Base-by-base conservation (phyloP, 345 rosid species). In the Ceriops tagal region DNA sequence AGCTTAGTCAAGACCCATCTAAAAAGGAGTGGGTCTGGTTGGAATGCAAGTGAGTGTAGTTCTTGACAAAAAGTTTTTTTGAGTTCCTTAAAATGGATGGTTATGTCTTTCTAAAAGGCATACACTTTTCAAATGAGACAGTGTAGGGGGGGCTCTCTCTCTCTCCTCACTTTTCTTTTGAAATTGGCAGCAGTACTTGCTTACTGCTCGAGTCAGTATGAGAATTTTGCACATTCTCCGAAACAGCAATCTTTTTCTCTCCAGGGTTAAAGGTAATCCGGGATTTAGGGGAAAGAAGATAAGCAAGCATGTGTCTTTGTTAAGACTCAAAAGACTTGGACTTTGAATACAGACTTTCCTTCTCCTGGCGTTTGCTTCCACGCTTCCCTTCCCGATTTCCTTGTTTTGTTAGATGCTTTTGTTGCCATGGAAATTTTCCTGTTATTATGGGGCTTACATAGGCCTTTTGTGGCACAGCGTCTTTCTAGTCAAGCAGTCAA, bases 261-360 rank as follows among this genome's bases (percentile, higher is more conserved):
- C 49, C 37, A 65, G 78, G 78, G 75, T 78, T 67, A 72, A 77
- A 72, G 80, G 78, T 65, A 66, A 68, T 67, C 89, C 93, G 75
- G 88, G 77, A 84, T 91, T 85, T 69, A 82, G 85, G 96, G 87
- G 67, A 71, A 83, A 88, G 78, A 75, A 78, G 49, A 43, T 43
- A 64, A 20, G 27, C 13, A 46, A 5, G 39, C 24, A 6, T 28
- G 21, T 64, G 65, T 72, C 71, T 74, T 75, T 75, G 49, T 43
- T 43, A 43, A 43, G 49, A 13, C 49, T 73, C 66, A 16, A 16
- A 16, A 53, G 65, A 72, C 81, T 79, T 79, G 84, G 93, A 84
- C 90, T 84, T 86, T 88, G 91, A 89, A 86, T 71, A 77, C 73
- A 71, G 65, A 69, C 52, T 18, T 49, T 19, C 21, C 16, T 31